Base-by-base conservation (phyloP, 257 asterid species). In the Solanum neorickii region DNA sequence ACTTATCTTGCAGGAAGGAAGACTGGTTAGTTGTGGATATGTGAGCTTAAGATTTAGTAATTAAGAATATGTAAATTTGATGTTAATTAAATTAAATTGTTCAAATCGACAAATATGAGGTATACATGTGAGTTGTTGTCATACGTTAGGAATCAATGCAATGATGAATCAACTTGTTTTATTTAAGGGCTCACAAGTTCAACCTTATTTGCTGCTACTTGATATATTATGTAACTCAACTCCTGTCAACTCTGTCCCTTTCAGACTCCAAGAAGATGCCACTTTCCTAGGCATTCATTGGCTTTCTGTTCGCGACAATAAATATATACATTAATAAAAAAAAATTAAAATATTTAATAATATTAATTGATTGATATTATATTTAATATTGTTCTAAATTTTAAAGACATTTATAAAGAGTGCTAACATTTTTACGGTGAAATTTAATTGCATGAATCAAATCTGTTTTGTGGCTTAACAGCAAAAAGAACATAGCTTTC, bases 81-180 rank as follows among this genome's bases (percentile, higher is more conserved):
- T 25, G 62, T 77, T 25, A 76, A 41, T 12, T 23, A 37, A 33
- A 3, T 62, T 8, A 5, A n/a, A 5, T 27, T 77, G 46, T 20
- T 27, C 27, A 39, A 78, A 46, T 13, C 37, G 86, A 83, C 86
- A 89, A 83, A 83, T 15, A 75, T n/a, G 83, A 65, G 89, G 41
- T 21, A 41, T 86, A 52, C 87, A 83, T 83, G 87, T 88, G 90
- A 88, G 9, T 56, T 14, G 84, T 80, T 12, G 75, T 47, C 42
- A 49, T n/a, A 16, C 56, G 76, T 35, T 78, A 35, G 59, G 60
- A 77, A 84, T 20, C 86, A 25, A 68, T 37, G 52, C 13, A 88
- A 86, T 86, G 70, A 86, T 29, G 27, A 84, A 5, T 52, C 39
- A 13, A 52, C n/a, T 83, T 59, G 13, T 66, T 59, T 35, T 35